phyloP scores from a whole-genome alignment of 169 alveolate species.

The Ichthyophthirius multifiliis region DNA sequence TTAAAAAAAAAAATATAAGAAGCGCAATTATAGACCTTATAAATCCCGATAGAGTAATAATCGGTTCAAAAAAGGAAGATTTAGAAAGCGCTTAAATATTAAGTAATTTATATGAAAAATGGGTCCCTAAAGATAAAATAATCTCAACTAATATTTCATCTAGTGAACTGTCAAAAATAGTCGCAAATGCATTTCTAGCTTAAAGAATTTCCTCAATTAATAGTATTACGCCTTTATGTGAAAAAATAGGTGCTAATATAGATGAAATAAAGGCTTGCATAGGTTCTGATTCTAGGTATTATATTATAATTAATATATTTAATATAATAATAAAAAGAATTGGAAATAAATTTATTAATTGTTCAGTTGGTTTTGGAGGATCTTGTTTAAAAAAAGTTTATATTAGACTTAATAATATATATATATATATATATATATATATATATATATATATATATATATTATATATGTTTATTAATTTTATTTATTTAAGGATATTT shows the following conservation, averaged over 20 bases:
- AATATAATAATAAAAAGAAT: conserved; percentile 78
- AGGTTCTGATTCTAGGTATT: conserved; percentile 13
- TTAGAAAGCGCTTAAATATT: conserved; percentile 47
- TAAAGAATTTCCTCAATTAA: conserved; percentile 89
- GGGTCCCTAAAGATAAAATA: conserved; percentile 79
- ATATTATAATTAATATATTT: conserved; percentile 38
- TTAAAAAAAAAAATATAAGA: conserved; percentile 44
- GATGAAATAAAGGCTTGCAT: conserved; percentile 50
- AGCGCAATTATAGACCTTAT: conserved; percentile 77
- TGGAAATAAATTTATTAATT: conserved; percentile 81
- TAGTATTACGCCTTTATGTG: conserved; percentile 87
- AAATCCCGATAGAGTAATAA: conserved; percentile 84
- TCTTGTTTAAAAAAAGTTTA: conserved; percentile 86
- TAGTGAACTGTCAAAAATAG: conserved; percentile 86
- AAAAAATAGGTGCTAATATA: conserved; percentile 87
- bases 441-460: conserved; percentile 5
- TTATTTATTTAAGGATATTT: conserved; percentile 54
- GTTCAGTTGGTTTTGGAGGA: conserved; percentile 93
- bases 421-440: neutral
- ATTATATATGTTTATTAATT: conserved; percentile 4
- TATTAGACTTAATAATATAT: conserved; percentile 1
- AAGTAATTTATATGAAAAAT: conserved; percentile 65
- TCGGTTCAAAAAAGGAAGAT: conserved; percentile 47
- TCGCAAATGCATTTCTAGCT: conserved; percentile 90
- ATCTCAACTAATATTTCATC: conserved; percentile 79